Evolutionary conservation across 768 basidiomycete genomes (phyloP), one percentile per base, ranked within the genome.

Genomic region (Dendrothele bispora): DNA sequence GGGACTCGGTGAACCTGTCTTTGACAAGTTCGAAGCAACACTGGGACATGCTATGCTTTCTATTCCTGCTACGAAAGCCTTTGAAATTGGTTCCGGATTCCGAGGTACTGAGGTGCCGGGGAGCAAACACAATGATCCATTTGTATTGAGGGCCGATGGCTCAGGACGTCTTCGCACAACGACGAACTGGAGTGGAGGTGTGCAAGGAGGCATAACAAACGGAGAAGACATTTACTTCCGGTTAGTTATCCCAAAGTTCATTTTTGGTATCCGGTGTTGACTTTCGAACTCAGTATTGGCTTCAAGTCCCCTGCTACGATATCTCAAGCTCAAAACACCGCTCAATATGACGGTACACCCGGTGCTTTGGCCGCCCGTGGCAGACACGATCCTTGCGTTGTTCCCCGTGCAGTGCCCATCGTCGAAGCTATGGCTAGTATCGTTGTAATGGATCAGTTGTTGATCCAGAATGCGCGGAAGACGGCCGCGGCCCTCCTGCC

Each of bases 261-360:
- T 43, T 46, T 42, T n/a, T 36, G 45, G 18, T 1, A 45, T 34
- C 45, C 46, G 25, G 39, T 48, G 20, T 18, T 39, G 30, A 24
- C 21, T 25, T 39, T 11, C 41, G 41, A 25, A 5, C 22, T 10
- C 48, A 97, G 94, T 48, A 79, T 98, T 57, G 95, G 89, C 8
- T 99, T 99, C 82, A 99, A 99, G 72, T 92, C 92, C 15, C 97
- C 97, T 46, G 97, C 97, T 39, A 99, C 97, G 46, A 99, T 99
- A 64, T 90, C 93, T 20, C 93, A 91, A 64, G 74, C 83, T 24
- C 97, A 99, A 68, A 65, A 74, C 39, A 99, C 97, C 21, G 92
- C 88, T 10, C 87, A 90, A 66, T 99, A 99, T 66, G 86, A 97
- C 61, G 97, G 97, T 24, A 89, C 91, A 8, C 73, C 82, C 1